Evolutionary conservation across 345 rosid species (phyloP), one percentile per base, ranked within the genome.

Genomic region (Gossypioides kirkii): DNA sequence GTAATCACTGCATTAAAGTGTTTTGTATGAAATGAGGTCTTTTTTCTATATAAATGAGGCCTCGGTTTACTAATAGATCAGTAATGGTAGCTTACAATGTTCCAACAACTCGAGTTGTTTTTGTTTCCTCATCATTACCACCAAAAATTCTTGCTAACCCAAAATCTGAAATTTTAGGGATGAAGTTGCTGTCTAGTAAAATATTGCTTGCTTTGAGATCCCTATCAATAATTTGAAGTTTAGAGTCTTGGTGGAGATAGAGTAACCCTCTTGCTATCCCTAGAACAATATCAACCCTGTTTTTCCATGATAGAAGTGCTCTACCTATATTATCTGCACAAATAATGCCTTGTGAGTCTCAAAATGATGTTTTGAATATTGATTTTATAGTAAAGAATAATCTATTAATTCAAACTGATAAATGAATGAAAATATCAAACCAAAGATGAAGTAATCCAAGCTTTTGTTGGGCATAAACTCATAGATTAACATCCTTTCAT

Each of bases 81-180:
- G 14, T 11, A n/a, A 11, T 18, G n/a, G 61, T 54, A n/a, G 11
- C 68, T 10, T 63, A 41, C 68, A n/a, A 63, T 63, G 49, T 63
- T 41, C 69, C 69, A 42, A 64, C 69, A n/a, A 64, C 28, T 64
- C 17, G 12, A 11, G 42, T 64, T 64, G 50, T 64, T 64, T 20
- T 42, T 4, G n/a, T 64, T 42, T 64, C 69, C 50, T 64, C 69
- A 42, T 64, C 17, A n/a, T 42, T 64, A 16, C 50, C 69, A 41
- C 28, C 50, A 14, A 42, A 41, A 18, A 64, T 64, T 20, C 50
- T 41, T 64, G 69, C 69, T 50, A 61, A 75, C 77, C 82, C 16
- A 62, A 43, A 49, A 45, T 85, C 88, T 2, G 82, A 85, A 61
- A 85, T 81, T 70, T 85, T 85, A 0, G 88, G 88, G n/a, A 72